Percentiles rank a stretch among this genome's conserved stretches.
phyloP scores from a whole-genome alignment of 2,329 filamentous ascomycete species.

The Neodidymelliopsis sp. region DNA sequence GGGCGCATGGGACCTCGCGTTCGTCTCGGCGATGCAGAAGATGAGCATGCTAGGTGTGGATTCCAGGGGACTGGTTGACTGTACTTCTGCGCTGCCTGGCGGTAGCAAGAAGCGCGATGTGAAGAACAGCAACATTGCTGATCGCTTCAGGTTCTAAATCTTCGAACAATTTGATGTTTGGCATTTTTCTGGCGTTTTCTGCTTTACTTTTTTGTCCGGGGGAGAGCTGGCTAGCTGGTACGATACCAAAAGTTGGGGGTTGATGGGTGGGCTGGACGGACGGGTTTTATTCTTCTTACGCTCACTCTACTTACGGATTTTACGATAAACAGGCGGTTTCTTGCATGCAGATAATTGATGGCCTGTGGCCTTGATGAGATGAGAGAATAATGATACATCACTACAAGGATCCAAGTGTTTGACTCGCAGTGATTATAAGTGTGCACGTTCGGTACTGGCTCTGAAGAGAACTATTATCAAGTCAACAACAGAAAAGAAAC shows the following conservation, averaged over 20 bases:
- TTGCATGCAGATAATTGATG: slow-evolving; percentile 2
- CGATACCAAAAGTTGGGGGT: background rate
- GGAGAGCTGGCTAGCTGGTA: too few relatives aligned
- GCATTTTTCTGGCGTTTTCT: background rate
- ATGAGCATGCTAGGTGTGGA: slow-evolving; percentile 47
- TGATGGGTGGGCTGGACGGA: background rate
- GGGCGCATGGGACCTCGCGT: slow-evolving; percentile 40
- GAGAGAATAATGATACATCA: slow-evolving; percentile 4
- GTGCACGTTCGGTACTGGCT: too few relatives aligned
- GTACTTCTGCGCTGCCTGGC: slow-evolving; percentile 42
- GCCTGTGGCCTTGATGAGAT: background rate
- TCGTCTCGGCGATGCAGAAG: slow-evolving; percentile 46
- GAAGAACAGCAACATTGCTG: slow-evolving; percentile 36
- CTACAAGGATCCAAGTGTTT: too few relatives aligned
- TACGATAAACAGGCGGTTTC: background rate
- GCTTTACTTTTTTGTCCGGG: too few relatives aligned
- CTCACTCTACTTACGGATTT: background rate
- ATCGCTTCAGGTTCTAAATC: slow-evolving; percentile 28
- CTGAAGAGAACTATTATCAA: too few relatives aligned
- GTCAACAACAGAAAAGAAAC: too few relatives aligned
- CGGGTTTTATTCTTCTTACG: slow-evolving; percentile 4
- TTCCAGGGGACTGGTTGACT: slow-evolving; percentile 35
- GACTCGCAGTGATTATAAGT: too few relatives aligned
- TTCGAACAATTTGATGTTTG: background rate
- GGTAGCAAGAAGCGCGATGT: slow-evolving; percentile 44